Conservation (phyloP, 129 eudicot genomes). For the Glebionis coronaria region DNA sequence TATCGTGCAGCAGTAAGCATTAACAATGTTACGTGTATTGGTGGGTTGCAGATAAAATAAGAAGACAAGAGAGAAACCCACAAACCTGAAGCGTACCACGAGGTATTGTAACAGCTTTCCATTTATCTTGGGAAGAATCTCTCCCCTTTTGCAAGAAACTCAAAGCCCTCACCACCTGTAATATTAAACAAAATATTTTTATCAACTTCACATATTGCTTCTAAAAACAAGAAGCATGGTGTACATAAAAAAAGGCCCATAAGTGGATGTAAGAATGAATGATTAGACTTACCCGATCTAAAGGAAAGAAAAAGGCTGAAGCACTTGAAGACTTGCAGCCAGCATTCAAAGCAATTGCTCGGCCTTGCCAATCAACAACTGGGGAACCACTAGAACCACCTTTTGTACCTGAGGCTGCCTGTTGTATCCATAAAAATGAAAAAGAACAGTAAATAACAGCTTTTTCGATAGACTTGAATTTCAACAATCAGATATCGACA, state of each 20-base stretch:
- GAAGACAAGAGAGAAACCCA: slow-evolving; percentile 23
- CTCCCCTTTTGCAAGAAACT: slow-evolving; percentile 66
- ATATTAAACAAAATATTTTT: not conserved
- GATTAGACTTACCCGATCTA: slow-evolving; percentile 63
- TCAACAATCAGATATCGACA: not conserved
- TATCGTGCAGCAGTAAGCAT: slow-evolving; percentile 1
- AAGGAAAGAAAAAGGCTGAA: slow-evolving; percentile 93
- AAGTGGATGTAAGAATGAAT: too few species aligned
- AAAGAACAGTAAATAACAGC: not conserved
- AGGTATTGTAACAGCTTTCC: slow-evolving; percentile 85
- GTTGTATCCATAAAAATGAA: not conserved
- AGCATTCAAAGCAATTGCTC: slow-evolving; percentile 98
- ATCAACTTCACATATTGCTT: too few species aligned
- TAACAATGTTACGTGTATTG: too few species aligned
- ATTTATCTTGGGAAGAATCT: slow-evolving; percentile 51
- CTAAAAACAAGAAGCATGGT: too few species aligned
- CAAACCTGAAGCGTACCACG: slow-evolving; percentile 99
- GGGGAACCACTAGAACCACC: slow-evolving; percentile 99
- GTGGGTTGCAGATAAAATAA: too few species aligned
- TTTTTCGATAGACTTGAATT: not conserved
- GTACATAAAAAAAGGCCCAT: too few species aligned
- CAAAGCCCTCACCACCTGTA: slow-evolving; percentile 93
- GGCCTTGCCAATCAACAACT: slow-evolving; percentile 92
- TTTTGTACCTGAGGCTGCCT: slow-evolving; percentile 99
- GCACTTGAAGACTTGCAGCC: slow-evolving; percentile 93